These are phyloP conservation scores for Fusarium nygamai DNA, from an alignment of 2,329 filamentous ascomycete species.

Conservation along the genomic window DNA sequence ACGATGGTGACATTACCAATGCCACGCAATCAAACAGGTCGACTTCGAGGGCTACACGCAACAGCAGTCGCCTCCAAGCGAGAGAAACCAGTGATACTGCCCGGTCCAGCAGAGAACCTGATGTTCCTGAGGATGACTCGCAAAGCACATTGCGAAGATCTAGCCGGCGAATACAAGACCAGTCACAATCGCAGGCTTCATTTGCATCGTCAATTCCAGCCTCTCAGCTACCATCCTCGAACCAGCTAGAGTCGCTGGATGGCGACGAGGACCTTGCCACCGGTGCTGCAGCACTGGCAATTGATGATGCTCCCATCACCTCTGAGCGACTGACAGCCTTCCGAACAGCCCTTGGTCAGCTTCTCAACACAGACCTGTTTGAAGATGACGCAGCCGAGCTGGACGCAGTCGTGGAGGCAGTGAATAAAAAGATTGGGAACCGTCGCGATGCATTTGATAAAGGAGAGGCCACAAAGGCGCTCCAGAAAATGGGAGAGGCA, in stretches of 20 bases:
- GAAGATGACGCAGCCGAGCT: slow-evolving; percentile 85
- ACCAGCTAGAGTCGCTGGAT: slow-evolving; percentile 54
- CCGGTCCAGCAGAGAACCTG: slow-evolving; percentile 47
- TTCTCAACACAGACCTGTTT: slow-evolving; percentile 86
- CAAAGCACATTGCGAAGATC: slow-evolving; percentile 54
- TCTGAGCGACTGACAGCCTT: slow-evolving; percentile 76
- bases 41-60: slow-evolving; percentile 45
- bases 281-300: slow-evolving; percentile 54
- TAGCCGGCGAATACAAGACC: slow-evolving; percentile 51
- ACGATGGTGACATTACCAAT: slow-evolving; percentile 62
- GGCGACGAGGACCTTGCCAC: slow-evolving; percentile 56
- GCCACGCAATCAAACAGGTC: slow-evolving; percentile 46
- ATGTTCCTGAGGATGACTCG: slow-evolving; percentile 53
- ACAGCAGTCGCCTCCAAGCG: slow-evolving; percentile 36
- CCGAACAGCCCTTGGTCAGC: slow-evolving; percentile 81
- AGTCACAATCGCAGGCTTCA: slow-evolving; percentile 63
- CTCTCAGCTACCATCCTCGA: slow-evolving; percentile 70
- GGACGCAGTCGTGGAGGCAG: slow-evolving; percentile 76
- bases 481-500: slow-evolving; percentile 80
- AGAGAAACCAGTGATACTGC: slow-evolving; percentile 41
- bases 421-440: slow-evolving; percentile 75
- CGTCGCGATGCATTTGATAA: slow-evolving; percentile 71
- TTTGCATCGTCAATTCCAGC: slow-evolving; percentile 83
- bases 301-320: slow-evolving; percentile 62
- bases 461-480: slow-evolving; percentile 78